Base-by-base conservation (phyloP, 140 eudicot species). In the Anethum foeniculum region DNA sequence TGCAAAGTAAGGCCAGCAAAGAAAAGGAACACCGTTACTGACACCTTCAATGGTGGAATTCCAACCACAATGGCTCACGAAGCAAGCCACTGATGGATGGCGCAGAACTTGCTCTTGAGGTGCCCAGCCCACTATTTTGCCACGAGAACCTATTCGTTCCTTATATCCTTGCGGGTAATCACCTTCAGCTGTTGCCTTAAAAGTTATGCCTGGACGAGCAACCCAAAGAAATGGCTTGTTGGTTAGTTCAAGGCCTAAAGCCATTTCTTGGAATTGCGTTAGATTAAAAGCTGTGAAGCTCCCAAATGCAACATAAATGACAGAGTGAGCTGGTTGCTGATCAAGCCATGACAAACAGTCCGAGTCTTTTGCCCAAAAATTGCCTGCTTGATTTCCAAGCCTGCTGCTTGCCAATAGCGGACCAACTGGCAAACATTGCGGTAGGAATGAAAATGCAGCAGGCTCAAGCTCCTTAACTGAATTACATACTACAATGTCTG, bases 341-440 rank as follows among this genome's bases (percentile, higher is more conserved):
- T 60, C 68, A 60, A 60, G 68, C 68, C 68, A 60, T 60, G 68
- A 60, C 68, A 60, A 60, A 60, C 68, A 60, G 5, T 60, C 68
- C 0, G 32, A 60, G 32, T 60, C 68, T 60, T 60, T 60, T n/a
- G 68, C 32, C 68, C 32, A 60, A 9, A 60, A n/a, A 60, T 60
- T n/a, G 32, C 68, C 32, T 60, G 15, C 32, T 60, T 60, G 68
- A 60, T 60, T 60, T 60, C 68, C 68, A 60, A 60, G 68, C 32
- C 2, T 60, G 68, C 32, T 60, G 32, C 68, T 60, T 60, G 68
- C 68, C 68, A 60, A n/a, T 9, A n/a, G 6, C 9, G 68, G 68
- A 60, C 68, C 68, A 60, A 60, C 68, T 60, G 68, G 32, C 68
- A 60, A 58, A 30, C 11, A 58, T 58, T n/a, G 14, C 14, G 67